phyloP scores from a whole-genome alignment of 176 grass and related monocot species.

The Aegilops umbellulata region DNA sequence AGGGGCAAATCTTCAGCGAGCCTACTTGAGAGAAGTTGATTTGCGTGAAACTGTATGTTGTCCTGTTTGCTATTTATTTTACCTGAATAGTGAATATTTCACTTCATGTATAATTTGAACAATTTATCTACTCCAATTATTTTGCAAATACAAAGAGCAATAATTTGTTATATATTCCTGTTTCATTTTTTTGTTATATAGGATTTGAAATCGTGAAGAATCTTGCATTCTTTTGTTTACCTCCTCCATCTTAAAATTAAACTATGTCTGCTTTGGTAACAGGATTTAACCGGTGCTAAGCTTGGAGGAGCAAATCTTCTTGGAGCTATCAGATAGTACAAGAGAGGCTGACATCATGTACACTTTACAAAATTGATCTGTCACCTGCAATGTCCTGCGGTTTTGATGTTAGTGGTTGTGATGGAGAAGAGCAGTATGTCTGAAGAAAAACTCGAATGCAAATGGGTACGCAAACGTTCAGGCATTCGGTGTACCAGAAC shows the following conservation, averaged over 20 bases:
- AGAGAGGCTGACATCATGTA: slow-evolving; percentile 7
- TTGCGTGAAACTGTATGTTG: slow-evolving; percentile 82
- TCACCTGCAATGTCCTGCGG: background rate
- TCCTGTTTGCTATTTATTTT: slow-evolving; percentile 6
- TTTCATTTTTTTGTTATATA: background rate
- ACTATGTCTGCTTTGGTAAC: slow-evolving; percentile 27
- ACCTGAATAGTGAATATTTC: background rate
- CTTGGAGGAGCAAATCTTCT: slow-evolving; percentile 93
- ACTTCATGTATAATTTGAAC: background rate
- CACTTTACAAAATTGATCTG: slow-evolving; percentile 2
- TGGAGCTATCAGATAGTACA: slow-evolving; percentile 69
- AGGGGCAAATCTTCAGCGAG: slow-evolving; percentile 91
- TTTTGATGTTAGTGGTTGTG: background rate
- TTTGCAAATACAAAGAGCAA: background rate
- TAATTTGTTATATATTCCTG: background rate
- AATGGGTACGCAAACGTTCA: background rate
- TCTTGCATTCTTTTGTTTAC: background rate
- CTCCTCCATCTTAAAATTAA: background rate
- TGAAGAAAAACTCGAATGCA: background rate
- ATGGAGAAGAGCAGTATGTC: background rate
- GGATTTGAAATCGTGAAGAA: background rate
- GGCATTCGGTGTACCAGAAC: background rate
- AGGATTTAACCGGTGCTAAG: slow-evolving; percentile 82
- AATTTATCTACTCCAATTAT: background rate
- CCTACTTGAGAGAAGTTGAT: slow-evolving; percentile 93